Percentiles rank a stretch among this genome's conserved stretches.
These are phyloP conservation scores for Tricladium varicosporioides DNA, from an alignment of 2,329 filamentous ascomycete species.

Conservation along the genomic window DNA sequence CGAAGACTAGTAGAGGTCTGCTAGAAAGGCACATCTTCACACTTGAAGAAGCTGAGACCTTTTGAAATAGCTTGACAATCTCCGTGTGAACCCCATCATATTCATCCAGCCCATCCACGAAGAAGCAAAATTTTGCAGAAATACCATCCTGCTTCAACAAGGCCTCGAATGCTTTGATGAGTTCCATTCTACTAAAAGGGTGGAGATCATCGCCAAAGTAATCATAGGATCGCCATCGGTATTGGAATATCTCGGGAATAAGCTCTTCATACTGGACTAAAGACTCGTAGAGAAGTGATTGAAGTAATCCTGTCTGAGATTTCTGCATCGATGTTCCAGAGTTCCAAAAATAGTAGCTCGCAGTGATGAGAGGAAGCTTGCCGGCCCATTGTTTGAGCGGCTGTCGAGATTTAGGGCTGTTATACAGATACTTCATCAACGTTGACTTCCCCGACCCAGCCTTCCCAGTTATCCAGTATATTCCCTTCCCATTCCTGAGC, in stretches of 20 bases:
- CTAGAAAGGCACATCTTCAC: conserved; percentile 29
- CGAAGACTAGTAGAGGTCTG: conserved; percentile 27
- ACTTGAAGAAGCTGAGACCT: not conserved
- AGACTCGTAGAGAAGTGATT: not conserved
- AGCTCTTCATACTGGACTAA: not conserved
- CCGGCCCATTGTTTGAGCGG: not conserved
- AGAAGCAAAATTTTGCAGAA: not conserved
- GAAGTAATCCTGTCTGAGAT: not conserved
- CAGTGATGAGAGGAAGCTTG: not conserved
- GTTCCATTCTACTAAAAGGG: not conserved
- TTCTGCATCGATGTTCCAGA: not conserved
- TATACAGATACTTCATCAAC: conserved; percentile 1
- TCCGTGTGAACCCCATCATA: conserved; percentile 14
- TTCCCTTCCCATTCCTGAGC: not conserved
- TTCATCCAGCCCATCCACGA: conserved; percentile 1
- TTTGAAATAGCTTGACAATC: conserved; percentile 15
- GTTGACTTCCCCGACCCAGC: not conserved
- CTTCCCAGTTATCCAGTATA: not conserved
- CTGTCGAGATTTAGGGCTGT: not conserved
- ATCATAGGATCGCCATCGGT: not conserved
- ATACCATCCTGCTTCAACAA: not conserved
- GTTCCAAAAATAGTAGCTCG: not conserved
- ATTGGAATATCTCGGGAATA: not conserved
- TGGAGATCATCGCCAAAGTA: not conserved
- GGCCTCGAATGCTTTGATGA: not conserved